Conservation (phyloP, 2,329 filamentous ascomycete species). For the Emmonsiellopsis sp. region DNA sequence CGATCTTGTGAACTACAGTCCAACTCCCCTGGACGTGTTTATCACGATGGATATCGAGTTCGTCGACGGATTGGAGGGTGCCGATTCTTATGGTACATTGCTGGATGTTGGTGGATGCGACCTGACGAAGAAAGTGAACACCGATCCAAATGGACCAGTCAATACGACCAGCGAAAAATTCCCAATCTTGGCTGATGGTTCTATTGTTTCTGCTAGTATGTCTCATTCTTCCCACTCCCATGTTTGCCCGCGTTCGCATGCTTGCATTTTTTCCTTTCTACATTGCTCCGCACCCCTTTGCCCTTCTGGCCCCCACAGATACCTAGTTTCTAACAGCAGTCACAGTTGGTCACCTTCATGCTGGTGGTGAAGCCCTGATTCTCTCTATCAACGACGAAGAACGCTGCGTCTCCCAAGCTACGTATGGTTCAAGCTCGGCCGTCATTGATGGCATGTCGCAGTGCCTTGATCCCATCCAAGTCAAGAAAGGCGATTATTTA, state of each 20-base stretch:
- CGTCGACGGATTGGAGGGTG: neutral
- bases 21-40: neutral
- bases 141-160: neutral
- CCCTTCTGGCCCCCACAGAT: neutral
- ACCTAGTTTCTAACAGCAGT: neutral
- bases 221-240: neutral
- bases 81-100: neutral
- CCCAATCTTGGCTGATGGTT: neutral
- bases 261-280: neutral
- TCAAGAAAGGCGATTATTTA: neutral
- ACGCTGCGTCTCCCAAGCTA: neutral
- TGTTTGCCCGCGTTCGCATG: neutral
- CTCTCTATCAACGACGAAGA: neutral
- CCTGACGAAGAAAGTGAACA: neutral
- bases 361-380: neutral
- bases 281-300: neutral
- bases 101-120: neutral
- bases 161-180: neutral
- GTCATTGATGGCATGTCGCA: constrained; percentile 1
- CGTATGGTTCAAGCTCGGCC: neutral
- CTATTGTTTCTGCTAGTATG: constrained; percentile 1
- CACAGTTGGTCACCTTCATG: neutral
- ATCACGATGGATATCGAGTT: neutral
- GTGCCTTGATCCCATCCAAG: constrained; percentile 1
- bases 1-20: neutral